phyloP scores from a whole-genome alignment of 345 rosid species.

The Psidium guajava region DNA sequence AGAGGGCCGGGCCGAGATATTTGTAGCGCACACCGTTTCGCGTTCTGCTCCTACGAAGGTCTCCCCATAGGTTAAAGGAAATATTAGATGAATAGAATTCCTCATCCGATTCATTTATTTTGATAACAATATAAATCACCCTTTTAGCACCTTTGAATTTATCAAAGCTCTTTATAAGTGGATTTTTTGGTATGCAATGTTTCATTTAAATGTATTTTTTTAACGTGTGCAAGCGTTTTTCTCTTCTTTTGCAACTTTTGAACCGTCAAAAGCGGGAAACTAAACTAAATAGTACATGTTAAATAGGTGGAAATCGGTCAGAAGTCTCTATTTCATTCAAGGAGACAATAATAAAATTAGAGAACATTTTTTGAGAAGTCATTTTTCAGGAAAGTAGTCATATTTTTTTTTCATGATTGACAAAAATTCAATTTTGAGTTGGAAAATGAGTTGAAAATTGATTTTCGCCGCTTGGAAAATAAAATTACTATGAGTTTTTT shows the following conservation, averaged over 20 bases:
- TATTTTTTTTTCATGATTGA: not conserved
- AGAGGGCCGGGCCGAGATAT: not conserved
- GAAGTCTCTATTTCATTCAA: not conserved
- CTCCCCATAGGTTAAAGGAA: no score
- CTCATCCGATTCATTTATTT: not conserved
- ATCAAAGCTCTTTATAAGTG: not conserved
- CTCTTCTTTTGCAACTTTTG: not conserved
- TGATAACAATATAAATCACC: not conserved
- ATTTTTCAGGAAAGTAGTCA: not conserved
- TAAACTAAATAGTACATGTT: fast-evolving
- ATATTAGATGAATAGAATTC: not conserved
- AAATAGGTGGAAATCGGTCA: not conserved
- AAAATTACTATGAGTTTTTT: not conserved
- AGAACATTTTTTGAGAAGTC: not conserved
- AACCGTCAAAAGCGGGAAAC: fast-evolving
- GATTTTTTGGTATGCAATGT: no score
- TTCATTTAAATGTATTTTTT: not conserved
- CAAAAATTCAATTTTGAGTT: not conserved
- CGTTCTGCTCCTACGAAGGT: no score
- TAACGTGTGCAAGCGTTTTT: not conserved
- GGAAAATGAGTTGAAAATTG: not conserved
- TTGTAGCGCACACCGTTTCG: not conserved
- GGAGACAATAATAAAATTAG: not conserved
- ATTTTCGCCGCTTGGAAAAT: not conserved
- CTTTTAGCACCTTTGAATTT: not conserved